Evolutionary conservation across 1,284 basidiomycete species (phyloP).

Genomic region (Naganishia liquefaciens): DNA sequence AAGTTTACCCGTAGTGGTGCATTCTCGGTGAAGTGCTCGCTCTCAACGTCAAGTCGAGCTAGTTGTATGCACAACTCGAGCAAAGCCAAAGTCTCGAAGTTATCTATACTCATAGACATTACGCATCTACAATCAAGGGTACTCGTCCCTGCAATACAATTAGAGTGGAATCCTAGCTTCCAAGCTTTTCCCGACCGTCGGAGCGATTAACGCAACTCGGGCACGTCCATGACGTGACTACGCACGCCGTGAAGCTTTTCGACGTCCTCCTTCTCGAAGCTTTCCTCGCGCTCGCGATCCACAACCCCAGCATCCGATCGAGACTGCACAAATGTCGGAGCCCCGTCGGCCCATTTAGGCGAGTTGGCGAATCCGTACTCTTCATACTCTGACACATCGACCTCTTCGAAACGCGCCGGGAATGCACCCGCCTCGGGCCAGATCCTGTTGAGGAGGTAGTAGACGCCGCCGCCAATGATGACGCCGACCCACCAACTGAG

Average conservation of each 20-base stretch:
- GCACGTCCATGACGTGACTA: slow-evolving; percentile 28
- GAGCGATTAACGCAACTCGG: slow-evolving; percentile 14
- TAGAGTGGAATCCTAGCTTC: not conserved
- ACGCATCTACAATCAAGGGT: slow-evolving; percentile 1
- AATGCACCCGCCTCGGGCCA: slow-evolving; percentile 63
- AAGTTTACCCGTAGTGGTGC: no score
- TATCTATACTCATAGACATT: no score
- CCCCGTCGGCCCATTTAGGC: slow-evolving; percentile 22
- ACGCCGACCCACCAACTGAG: slow-evolving; percentile 66
- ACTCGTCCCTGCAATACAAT: slow-evolving; percentile 27
- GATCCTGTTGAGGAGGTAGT: slow-evolving; percentile 62
- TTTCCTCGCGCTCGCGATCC: slow-evolving; percentile 7
- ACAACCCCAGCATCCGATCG: slow-evolving; percentile 1
- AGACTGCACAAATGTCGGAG: slow-evolving; percentile 10
- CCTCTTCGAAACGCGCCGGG: slow-evolving; percentile 68
- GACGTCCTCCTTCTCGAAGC: slow-evolving; percentile 14
- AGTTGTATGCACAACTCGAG: no score
- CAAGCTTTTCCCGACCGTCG: not conserved
- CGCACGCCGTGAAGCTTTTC: slow-evolving; percentile 7
- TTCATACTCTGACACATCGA: slow-evolving; percentile 60
- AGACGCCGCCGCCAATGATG: slow-evolving; percentile 66
- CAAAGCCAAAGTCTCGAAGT: no score
- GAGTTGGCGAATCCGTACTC: slow-evolving; percentile 31
- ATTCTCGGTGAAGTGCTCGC: no score
- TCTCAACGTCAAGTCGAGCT: no score